Base-by-base conservation (phyloP, 805 yeast genomes). In the Suhomyces emberorum region DNA sequence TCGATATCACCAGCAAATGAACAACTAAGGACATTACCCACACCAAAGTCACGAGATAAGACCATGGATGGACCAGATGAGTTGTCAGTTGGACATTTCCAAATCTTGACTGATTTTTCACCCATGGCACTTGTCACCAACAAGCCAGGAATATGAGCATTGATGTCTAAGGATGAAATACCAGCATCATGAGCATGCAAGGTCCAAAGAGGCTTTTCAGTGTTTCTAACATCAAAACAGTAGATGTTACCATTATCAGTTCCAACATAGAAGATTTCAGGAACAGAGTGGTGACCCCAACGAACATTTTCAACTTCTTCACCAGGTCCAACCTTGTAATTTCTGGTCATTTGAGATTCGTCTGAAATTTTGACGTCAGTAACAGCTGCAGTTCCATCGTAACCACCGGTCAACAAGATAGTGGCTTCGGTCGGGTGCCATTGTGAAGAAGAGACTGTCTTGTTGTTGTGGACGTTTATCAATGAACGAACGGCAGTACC, bases 171-270 rank as follows among this genome's bases (percentile, higher is more conserved):
- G 2, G 91, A 72, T 4, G 96, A 83, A 43, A 93, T 83, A 43
- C 95, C 97, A 2, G 95, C 77, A 63, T 93, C 98, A 59, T 93
- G 98, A 2, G 98, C 98, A 61, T 93, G 96, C 49, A 93, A 70
- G 2, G 95, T 87, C 98, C 98, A 93, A 21, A 91, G 52, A 14
- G 97, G 89, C 46, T 73, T 74, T 30, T 71, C 73, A 25, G 70
- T 76, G 34, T 65, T 66, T 59, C 96, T 78, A 30, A 87, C 83
- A 60, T 91, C 98, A 52, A 83, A 91, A 43, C 91, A 83, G 66
- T 87, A 87, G 17, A 93, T 77, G 52, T 80, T 80, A 57, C 98
- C 98, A 45, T 76, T 73, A 59, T 93, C 98, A 18, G 96, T 88
- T 54, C 96, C 95, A 27, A 88, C 93, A 53, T 81, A 78, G 58